phyloP scores from a whole-genome alignment of 805 yeast genomes.

The Zygosaccharomyces siamensis region DNA sequence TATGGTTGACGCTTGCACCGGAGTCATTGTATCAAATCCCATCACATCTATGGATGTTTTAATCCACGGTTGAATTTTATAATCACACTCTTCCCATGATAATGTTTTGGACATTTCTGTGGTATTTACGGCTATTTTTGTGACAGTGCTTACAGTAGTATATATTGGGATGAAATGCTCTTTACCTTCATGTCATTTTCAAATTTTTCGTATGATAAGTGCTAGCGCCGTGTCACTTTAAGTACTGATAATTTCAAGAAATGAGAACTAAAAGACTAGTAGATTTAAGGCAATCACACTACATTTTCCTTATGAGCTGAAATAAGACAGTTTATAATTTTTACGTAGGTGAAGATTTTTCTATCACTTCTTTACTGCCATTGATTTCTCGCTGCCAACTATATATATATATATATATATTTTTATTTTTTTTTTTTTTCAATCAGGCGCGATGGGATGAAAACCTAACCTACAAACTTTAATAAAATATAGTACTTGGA shows the following conservation, averaged over 20 bases:
- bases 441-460: constrained; percentile 2
- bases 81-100: constrained; percentile 55
- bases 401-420: no score
- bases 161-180: background rate
- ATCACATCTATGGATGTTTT: constrained; percentile 59
- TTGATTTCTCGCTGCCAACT: no score
- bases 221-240: background rate
- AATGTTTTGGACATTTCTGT: constrained; percentile 40
- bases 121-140: background rate
- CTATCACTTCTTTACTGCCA: background rate
- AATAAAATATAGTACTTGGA: background rate
- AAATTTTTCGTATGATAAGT: background rate
- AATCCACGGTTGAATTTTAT: constrained; percentile 64
- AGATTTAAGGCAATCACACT: background rate
- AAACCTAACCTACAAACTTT: background rate
- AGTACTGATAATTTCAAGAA: background rate
- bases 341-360: background rate
- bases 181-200: background rate
- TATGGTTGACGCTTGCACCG: constrained; percentile 93
- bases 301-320: no score
- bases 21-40: constrained; percentile 83
- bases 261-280: background rate
- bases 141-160: background rate
- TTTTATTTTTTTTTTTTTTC: background rate
- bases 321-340: no score